Base-by-base conservation (phyloP, 257 asterid genomes). In the Nicotiana sylvestris region DNA sequence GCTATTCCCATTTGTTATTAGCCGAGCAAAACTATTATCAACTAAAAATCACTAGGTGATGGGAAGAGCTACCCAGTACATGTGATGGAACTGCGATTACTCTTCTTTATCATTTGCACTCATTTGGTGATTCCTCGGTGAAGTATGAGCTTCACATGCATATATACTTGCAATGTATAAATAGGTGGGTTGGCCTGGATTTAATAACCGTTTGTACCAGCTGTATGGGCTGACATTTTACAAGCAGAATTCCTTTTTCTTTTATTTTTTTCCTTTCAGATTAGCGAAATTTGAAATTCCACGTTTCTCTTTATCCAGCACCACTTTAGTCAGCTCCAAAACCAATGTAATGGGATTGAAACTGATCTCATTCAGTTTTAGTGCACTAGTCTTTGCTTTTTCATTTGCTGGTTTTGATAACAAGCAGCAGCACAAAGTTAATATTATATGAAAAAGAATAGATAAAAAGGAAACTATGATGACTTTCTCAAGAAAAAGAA, bases 301-400 rank as follows among this genome's bases (percentile, higher is more conserved):
- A 53, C 58, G 13, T 53, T 53, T 53, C 58, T 11, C 18, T 53
- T 53, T 53, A 43, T 53, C 18, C 6, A 53, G 58, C 58, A 53
- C 17, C 16, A 51, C 18, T 15, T 53, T 53, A 10, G 58, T 53
- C 58, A 53, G 58, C 18, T 53, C 58, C 58, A 53, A 53, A 53
- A 12, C 58, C 18, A 53, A 53, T 3, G 6, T 53, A 53, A 76
- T 15, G 46, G 65, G 16, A 15, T 74, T 76, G 80, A 76, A 76
- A 76, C 33, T 74, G 62, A 49, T 1, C 5, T 51, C 80, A 60
- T 51, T 51, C 64, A 51, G 46, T 51, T 74, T 74, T 15, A 51
- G 43, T 76, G 15, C 64, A 76, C 80, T 76, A 27, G 64, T 6
- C 64, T 76, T 76, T 76, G 43, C 46, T 27, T 76, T 46, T 76